A percentile compares a stretch with the other conserved stretches of the same genome.
These are phyloP conservation scores for Scutellaria baicalensis DNA, from an alignment of 257 asterid species.

Conservation along the genomic window DNA sequence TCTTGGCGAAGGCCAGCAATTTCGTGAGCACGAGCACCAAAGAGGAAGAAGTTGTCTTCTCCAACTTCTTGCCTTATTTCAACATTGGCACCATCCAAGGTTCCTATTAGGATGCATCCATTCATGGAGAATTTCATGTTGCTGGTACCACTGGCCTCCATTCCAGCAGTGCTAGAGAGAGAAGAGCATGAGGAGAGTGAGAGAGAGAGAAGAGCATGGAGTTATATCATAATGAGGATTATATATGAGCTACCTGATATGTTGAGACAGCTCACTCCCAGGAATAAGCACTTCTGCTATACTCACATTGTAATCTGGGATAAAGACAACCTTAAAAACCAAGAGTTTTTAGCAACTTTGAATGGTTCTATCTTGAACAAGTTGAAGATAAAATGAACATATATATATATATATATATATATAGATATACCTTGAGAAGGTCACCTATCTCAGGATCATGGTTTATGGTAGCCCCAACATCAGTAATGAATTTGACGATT, in stretches of 20 bases:
- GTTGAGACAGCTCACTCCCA: slow-evolving; percentile 62
- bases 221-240: background rate
- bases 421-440: slow-evolving; percentile 41
- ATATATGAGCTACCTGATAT: slow-evolving; percentile 38
- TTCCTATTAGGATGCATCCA: slow-evolving; percentile 54
- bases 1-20: slow-evolving; percentile 46
- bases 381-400: background rate
- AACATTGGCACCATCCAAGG: slow-evolving; percentile 65
- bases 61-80: slow-evolving; percentile 64
- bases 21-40: slow-evolving; percentile 52
- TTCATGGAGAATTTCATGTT: slow-evolving; percentile 63
- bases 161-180: slow-evolving; percentile 51
- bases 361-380: background rate
- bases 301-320: slow-evolving; percentile 63
- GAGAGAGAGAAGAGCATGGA: slow-evolving; percentile 1
- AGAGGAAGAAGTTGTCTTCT: slow-evolving; percentile 52
- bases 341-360: background rate
- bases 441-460: slow-evolving; percentile 56
- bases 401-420: background rate
- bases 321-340: slow-evolving; percentile 39
- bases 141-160: slow-evolving; percentile 76
- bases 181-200: background rate
- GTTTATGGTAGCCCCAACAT: slow-evolving; percentile 50
- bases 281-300: slow-evolving; percentile 66
- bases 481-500: slow-evolving; percentile 52